Evolutionary conservation across 768 basidiomycete genomes (phyloP).

Genomic region (Sporobolomyces pararoseus): DNA sequence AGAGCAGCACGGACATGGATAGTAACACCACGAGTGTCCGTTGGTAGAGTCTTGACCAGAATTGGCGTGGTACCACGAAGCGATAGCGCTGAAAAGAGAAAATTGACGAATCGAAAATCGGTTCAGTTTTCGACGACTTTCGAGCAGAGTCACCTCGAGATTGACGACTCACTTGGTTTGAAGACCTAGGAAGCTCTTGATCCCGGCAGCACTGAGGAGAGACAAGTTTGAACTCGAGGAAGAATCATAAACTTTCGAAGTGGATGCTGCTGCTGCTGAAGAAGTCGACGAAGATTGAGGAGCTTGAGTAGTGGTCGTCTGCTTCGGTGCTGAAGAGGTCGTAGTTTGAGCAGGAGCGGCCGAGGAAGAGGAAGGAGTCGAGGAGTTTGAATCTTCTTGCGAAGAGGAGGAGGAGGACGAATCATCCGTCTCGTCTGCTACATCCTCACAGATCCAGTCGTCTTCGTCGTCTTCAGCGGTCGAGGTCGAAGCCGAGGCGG

Average conservation of each 20-base stretch:
- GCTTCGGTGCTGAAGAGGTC: not conserved
- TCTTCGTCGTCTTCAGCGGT: slow-evolving; percentile 18
- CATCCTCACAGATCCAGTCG: slow-evolving; percentile 34
- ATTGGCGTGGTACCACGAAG: slow-evolving; percentile 41
- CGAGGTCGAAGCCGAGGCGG: slow-evolving; percentile 4
- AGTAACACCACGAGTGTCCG: slow-evolving; percentile 40
- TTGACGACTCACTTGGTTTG: not conserved
- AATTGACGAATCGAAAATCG: not conserved
- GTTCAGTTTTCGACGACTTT: not conserved
- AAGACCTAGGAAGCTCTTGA: slow-evolving; percentile 26
- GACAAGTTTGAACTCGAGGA: not conserved
- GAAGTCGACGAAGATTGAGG: slow-evolving; percentile 5
- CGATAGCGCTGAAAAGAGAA: slow-evolving; percentile 13
- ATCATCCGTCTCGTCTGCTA: not conserved
- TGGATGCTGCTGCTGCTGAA: not conserved
- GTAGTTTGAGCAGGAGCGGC: not conserved
- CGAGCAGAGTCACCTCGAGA: not conserved
- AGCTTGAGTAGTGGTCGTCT: slow-evolving; percentile 11
- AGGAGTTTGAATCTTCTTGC: not conserved
- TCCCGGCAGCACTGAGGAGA: slow-evolving; percentile 13
- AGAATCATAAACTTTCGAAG: slow-evolving; percentile 25
- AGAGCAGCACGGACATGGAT: slow-evolving; percentile 1
- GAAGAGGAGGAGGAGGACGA: not conserved
- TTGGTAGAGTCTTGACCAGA: slow-evolving; percentile 36
- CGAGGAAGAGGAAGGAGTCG: not conserved